These are phyloP conservation scores for Naegleria gruberi DNA, from an alignment of 208 protist species.

Conservation along the genomic window DNA sequence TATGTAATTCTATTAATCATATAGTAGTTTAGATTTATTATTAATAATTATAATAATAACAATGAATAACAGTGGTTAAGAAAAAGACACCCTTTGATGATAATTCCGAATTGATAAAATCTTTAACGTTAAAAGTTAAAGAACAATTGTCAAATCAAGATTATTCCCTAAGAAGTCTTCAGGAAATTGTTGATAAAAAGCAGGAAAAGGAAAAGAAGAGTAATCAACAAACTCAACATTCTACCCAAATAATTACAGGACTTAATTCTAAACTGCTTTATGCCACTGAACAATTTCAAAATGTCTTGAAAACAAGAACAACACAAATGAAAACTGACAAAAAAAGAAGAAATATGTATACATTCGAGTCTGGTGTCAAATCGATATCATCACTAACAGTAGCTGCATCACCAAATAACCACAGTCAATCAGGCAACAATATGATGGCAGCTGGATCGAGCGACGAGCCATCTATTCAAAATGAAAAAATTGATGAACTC, in stretches of 20 bases:
- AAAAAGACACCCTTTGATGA: constrained; percentile 18
- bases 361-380: background rate
- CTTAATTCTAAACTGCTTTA: background rate
- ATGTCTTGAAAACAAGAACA: background rate
- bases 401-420: background rate
- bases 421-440: background rate
- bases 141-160: background rate
- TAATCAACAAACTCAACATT: constrained; percentile 1
- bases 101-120: background rate
- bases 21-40: background rate
- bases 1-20: background rate
- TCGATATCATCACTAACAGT: background rate
- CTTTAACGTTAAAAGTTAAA: background rate
- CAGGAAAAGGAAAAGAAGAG: background rate
- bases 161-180: background rate
- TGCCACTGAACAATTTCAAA: constrained; percentile 4
- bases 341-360: background rate
- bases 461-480: background rate
- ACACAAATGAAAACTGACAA: constrained; percentile 1
- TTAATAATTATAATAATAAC: too few relatives aligned
- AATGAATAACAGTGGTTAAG: background rate
- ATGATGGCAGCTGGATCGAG: background rate
- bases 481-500: too few relatives aligned
- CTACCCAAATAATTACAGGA: background rate
- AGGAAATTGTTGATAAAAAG: background rate